Percentiles rank a stretch among this genome's conserved stretches.
phyloP scores from a whole-genome alignment of 805 yeast genomes.

The Ogataea corticis region DNA sequence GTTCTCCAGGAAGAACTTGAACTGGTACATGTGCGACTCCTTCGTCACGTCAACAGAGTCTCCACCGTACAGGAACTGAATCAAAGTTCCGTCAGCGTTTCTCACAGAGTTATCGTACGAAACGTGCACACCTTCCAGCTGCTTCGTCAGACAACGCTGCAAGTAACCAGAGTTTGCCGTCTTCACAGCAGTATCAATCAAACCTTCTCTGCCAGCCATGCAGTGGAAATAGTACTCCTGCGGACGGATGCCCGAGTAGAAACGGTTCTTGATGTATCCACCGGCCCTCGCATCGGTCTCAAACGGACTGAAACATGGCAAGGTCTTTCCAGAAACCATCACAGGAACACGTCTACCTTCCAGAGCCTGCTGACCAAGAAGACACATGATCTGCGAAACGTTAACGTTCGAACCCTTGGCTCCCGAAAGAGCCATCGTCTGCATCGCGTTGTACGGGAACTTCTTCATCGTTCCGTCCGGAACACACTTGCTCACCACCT shows the following conservation, averaged over 20 bases:
- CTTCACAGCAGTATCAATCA: conserved; percentile 98
- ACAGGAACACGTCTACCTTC: conserved; percentile 99
- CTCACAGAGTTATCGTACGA: conserved; percentile 94
- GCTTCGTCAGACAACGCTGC: conserved; percentile 97
- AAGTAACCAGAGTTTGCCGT: conserved; percentile 97
- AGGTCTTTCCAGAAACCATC: conserved; percentile 96
- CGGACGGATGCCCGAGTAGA: conserved; percentile 96
- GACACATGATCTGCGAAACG: conserved; percentile 99
- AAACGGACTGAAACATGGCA: conserved; percentile 94
- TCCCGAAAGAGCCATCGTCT: conserved; percentile 98
- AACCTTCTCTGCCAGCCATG: conserved; percentile 99
- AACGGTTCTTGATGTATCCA: conserved; percentile 95
- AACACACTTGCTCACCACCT: conserved; percentile 90
- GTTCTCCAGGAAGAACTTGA: conserved; percentile 89
- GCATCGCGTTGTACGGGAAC: conserved; percentile 97
- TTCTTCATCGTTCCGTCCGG: conserved; percentile 95
- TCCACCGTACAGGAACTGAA: conserved; percentile 97
- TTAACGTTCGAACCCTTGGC: conserved; percentile 99
- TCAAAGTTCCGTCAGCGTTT: conserved; percentile 89
- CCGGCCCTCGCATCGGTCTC: conserved; percentile 99
- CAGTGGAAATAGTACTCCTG: conserved; percentile 99
- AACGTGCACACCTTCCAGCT: conserved; percentile 94
- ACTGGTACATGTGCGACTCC: conserved; percentile 91
- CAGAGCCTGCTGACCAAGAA: conserved; percentile 97
- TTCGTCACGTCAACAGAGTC: conserved; percentile 93